Base-by-base conservation (phyloP, 495 filamentous ascomycete genomes). In the Staphylotrichum tortipilum region DNA sequence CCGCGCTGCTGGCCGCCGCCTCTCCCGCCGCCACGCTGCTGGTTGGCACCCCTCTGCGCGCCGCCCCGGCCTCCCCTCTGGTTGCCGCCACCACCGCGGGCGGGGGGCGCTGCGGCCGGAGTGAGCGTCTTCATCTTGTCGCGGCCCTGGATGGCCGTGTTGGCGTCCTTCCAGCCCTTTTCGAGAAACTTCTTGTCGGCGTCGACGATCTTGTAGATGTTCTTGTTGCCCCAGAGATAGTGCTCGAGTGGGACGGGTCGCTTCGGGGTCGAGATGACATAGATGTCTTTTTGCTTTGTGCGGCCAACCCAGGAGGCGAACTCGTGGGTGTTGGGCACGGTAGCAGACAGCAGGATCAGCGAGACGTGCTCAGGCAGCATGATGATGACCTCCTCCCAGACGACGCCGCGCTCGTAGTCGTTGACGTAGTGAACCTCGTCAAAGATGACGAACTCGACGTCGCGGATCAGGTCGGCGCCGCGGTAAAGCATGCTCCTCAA, bases 361-460 rank as follows among this genome's bases (percentile, higher is more conserved):
- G 94, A 92, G 38, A 97, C 88, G 70, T 97, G 92, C 59, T 90
- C 89, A 4, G 92, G 92, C 40, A 97, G 79, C 94, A 98, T 97
- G 61, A 98, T 98, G 61, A 98, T 98, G 52, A 98, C 92, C 65
- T 98, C 92, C 68, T 98, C 92, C 92, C 92, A 98, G 7, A 98
- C 92, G 0, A 98, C 92, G 54, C 92, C 92, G 63, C 92, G 79
- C 71, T 98, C 92, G n/a, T 82, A 76, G 60, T 98, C 92, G 58
- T 98, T 98, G 39, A 98, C 92, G 65, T 98, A 98, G 67, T 98
- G 92, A 4, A 98, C 92, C 64, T 98, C 92, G 60, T 98, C 92
- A 57, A 98, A 98, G 47, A 98, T 95, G 54, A 98, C 94, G 65
- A 94, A 98, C 56, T 98, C 92, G 26, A 98, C 94, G 65, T 98